Base-by-base conservation (phyloP, 179 eudicot species). In the Amaranthus tricolor region DNA sequence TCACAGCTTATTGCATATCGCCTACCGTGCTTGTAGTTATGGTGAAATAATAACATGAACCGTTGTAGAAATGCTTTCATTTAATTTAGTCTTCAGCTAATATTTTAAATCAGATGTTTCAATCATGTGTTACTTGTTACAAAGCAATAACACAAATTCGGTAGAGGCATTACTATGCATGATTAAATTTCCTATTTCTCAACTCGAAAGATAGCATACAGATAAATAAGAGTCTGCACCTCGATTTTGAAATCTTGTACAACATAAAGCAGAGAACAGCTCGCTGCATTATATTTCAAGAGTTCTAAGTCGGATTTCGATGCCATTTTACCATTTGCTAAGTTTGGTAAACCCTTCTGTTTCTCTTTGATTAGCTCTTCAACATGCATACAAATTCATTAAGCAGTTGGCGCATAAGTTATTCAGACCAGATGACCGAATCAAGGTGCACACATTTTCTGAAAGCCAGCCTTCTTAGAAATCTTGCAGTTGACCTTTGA, bases 401-500 rank as follows among this genome's bases (percentile, higher is more conserved):
- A 62, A 24, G 16, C 9, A 15, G 43, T 43, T 14, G 48, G 49
- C 9, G 3, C 48, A 43, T 63, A n/a, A 63, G 44, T 19, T 13
- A 15, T 63, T 49, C 67, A 63, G 49, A 40, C 44, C 49, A 43
- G 6, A 43, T 43, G 67, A 63, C 49, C 43, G 44, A 12, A 12
- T 51, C 50, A 9, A 62, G 17, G 5, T 7, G 6, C 6, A 66
- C 49, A 17, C 70, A n/a, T 47, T 5, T 14, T 66, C 21, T 15
- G 17, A 66, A 11, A 19, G 14, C 24, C 14, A 60, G 62, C 56
- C 49, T 40, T 50, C 24, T 13, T 51, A 71, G 14, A 20, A 76
- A 57, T 57, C 71, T 54, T 31, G 54, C 68, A 43, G 56, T 66
- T 77, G 76, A 70, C 67, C 72, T 45, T 70, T 68, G 48, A 80